A percentile compares a stretch with the other conserved stretches of the same genome.
Conservation (phyloP, 345 rosid species). For the Jatropha curcas region DNA sequence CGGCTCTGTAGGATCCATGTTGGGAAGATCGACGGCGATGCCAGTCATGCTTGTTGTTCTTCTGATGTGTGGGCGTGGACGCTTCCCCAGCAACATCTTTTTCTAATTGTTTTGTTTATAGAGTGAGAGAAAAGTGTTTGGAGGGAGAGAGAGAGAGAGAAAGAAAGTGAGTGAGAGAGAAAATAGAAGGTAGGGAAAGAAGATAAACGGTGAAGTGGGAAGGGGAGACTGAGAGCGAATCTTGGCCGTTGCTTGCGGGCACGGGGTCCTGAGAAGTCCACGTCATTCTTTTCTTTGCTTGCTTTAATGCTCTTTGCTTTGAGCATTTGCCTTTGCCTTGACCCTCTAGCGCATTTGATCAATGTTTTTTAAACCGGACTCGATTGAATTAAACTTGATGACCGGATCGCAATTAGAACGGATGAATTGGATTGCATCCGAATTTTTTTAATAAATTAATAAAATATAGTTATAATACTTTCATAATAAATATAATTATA, state of each 20-base stretch:
- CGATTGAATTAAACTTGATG: no score
- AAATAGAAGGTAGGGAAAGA: not conserved
- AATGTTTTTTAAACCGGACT: no score
- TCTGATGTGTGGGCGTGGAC: slow-evolving; percentile 59
- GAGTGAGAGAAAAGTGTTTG: not conserved
- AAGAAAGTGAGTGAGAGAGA: slow-evolving; percentile 16
- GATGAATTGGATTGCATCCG: no score
- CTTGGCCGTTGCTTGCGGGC: slow-evolving; percentile 58
- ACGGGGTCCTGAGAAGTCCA: slow-evolving; percentile 25
- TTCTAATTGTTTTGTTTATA: not conserved
- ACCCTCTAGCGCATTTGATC: no score
- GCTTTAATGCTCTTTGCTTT: no score
- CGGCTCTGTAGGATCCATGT: slow-evolving; percentile 32
- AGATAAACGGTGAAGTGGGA: slow-evolving; percentile 13
- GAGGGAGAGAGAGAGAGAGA: slow-evolving; percentile 20
- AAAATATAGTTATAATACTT: no score
- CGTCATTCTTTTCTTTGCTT: no score
- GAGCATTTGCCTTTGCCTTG: no score
- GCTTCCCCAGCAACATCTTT: slow-evolving; percentile 65
- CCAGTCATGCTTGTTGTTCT: slow-evolving; percentile 76
- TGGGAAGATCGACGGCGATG: slow-evolving; percentile 41
- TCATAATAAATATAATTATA: no score
- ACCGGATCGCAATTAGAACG: no score
- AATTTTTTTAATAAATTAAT: no score
- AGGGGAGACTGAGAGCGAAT: slow-evolving; percentile 33